phyloP scores from a whole-genome alignment of 768 basidiomycete species.

The Leccinum disarticulatum region DNA sequence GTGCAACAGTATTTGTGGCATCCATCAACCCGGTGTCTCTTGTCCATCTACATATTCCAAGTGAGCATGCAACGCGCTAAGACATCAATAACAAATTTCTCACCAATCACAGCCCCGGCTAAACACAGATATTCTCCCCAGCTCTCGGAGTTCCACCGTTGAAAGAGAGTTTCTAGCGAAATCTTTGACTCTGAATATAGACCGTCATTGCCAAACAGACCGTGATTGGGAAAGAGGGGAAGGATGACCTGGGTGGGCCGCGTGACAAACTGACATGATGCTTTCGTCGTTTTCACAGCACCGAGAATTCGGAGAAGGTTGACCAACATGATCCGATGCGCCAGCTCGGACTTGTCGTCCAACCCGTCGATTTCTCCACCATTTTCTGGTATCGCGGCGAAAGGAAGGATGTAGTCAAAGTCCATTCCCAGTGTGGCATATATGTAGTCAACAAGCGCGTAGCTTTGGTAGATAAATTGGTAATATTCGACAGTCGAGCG shows the following conservation, averaged over 20 bases:
- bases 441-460: slow-evolving; percentile 96
- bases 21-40: slow-evolving; percentile 98
- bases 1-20: slow-evolving; percentile 91
- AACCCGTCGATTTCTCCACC: slow-evolving; percentile 97
- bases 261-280: slow-evolving; percentile 93
- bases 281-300: slow-evolving; percentile 98
- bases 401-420: slow-evolving; percentile 97
- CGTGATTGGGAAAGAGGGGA: slow-evolving; percentile 97
- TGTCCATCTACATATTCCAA: slow-evolving; percentile 68
- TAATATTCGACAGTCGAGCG: slow-evolving; percentile 97
- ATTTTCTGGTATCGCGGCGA: slow-evolving; percentile 98
- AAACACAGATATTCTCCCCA: slow-evolving; percentile 99
- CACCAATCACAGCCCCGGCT: slow-evolving; percentile 97
- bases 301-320: slow-evolving; percentile 95
- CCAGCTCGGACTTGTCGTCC: slow-evolving; percentile 96
- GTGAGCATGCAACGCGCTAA: slow-evolving; percentile 12
- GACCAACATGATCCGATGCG: slow-evolving; percentile 98
- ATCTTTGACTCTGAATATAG: slow-evolving; percentile 99
- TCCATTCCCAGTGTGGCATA: slow-evolving; percentile 94
- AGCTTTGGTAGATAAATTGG: slow-evolving; percentile 95
- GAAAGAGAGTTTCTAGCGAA: slow-evolving; percentile 95
- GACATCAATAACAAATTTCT: slow-evolving; percentile 28
- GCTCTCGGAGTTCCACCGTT: slow-evolving; percentile 96
- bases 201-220: slow-evolving; percentile 96
- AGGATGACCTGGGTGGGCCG: slow-evolving; percentile 98